These are phyloP conservation scores for Suhomyces canberraensis DNA, from an alignment of 805 yeast species.

Conservation along the genomic window DNA sequence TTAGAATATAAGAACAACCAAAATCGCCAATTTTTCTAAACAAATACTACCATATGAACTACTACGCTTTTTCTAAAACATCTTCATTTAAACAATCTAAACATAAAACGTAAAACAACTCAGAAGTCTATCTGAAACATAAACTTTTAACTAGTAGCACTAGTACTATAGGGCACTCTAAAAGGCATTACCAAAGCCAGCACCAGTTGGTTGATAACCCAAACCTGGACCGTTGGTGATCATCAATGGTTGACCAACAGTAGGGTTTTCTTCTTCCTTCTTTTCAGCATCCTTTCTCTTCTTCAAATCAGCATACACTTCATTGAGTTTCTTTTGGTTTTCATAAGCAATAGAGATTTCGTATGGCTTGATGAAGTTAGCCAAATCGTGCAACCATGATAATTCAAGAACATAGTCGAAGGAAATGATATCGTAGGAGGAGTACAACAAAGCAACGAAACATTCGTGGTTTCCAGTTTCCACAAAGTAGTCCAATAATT, in stretches of 20 bases:
- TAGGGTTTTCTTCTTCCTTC: slow-evolving; percentile 44
- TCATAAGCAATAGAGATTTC: slow-evolving; percentile 81
- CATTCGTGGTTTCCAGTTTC: slow-evolving; percentile 97
- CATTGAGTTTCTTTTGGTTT: slow-evolving; percentile 63
- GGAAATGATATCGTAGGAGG: slow-evolving; percentile 76
- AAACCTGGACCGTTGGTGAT: slow-evolving; percentile 72
- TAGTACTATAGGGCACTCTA: too few relatives aligned
- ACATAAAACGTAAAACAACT: neutral
- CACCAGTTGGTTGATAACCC: slow-evolving; percentile 69
- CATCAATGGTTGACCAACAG: slow-evolving; percentile 66
- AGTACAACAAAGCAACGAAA: slow-evolving; percentile 82
- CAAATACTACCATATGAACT: too few relatives aligned
- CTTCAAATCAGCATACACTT: slow-evolving; percentile 66
- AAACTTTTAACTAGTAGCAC: neutral
- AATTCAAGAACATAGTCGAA: slow-evolving; percentile 85
- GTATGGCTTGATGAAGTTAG: slow-evolving; percentile 87
- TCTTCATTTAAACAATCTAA: neutral
- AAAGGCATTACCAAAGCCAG: slow-evolving; percentile 61
- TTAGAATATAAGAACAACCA: too few relatives aligned
- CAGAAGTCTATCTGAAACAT: neutral
- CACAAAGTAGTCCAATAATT: slow-evolving; percentile 84
- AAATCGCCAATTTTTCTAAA: too few relatives aligned
- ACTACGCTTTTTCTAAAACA: neutral
- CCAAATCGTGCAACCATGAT: slow-evolving; percentile 85
- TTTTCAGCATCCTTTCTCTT: slow-evolving; percentile 61